A percentile compares a stretch with the other conserved stretches of the same genome.
phyloP scores from a whole-genome alignment of 768 basidiomycete species.

The Kwoniella bestiolae region DNA sequence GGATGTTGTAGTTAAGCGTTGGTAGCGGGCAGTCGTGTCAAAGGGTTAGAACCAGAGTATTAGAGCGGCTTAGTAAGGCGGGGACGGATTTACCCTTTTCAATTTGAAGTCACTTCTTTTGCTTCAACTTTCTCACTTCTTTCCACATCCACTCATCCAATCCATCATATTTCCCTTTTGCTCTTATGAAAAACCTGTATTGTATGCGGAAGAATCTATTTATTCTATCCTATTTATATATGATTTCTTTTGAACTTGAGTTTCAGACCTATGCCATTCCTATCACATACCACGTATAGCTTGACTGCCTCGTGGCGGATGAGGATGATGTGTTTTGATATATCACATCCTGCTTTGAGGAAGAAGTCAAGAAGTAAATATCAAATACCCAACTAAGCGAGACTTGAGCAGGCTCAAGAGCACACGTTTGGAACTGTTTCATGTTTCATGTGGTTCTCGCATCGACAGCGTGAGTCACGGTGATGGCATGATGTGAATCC shows the following conservation, averaged over 20 bases:
- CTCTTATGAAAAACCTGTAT: not conserved
- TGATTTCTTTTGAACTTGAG: not conserved
- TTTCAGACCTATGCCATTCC: not conserved
- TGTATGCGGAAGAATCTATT: constrained; percentile 5
- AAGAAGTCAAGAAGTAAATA: too few species aligned
- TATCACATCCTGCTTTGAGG: too few species aligned
- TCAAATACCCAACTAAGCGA: not conserved
- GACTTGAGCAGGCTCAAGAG: not conserved
- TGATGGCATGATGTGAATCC: not conserved
- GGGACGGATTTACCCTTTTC: not conserved
- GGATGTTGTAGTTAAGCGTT: constrained; percentile 37
- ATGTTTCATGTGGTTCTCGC: not conserved
- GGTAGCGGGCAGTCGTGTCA: not conserved
- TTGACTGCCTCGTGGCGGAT: too few species aligned
- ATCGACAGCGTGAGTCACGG: not conserved
- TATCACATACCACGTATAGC: not conserved
- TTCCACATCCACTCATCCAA: not conserved
- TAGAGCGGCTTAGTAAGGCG: not conserved
- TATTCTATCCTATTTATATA: not conserved
- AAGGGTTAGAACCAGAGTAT: not conserved
- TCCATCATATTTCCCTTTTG: not conserved
- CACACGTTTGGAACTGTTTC: not conserved
- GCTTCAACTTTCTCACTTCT: too few species aligned
- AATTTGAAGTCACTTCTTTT: not conserved
- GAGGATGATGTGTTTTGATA: not conserved